Evolutionary conservation across 371 early-diverging fungal species (phyloP), one percentile per base, ranked within the genome.

Genomic region (Edhazardia aedis): DNA sequence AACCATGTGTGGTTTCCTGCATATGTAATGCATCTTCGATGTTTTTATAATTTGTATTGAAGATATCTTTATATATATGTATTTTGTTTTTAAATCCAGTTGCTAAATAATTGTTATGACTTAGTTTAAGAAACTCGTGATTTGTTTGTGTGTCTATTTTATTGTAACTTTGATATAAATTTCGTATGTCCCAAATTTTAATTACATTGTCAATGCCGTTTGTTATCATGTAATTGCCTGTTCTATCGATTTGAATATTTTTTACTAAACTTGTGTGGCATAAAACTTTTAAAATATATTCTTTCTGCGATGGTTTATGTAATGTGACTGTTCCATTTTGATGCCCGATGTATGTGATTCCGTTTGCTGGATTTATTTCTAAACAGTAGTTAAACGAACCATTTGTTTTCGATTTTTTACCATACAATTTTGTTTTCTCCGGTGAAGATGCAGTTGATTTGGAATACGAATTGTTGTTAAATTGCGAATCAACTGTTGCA

Each of bases 171-270:
- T 46, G 21, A 46, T 19, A 46, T 4, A 24, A 4, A 6, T 25
- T 85, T 51, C 94, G 78, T 7, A 92, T 74, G 76, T 96, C 98
- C 86, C 89, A 94, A 1, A 88, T 64, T 67, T 88, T 86, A 33
- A 93, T 62, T 48, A 80, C 80, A 11, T 82, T 83, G 64, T 90
- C 93, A 33, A 81, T 67, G 4, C 91, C 89, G 22, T 84, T 68
- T 19, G 90, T 88, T 11, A 86, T 85, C 85, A 95, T 82, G 62
- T 86, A 81, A 42, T 50, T 68, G 30, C 94, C 94, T 16, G 76
- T 69, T 47, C 74, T 76, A 61, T 88, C 88, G 23, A 92, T 77
- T 7, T 88, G 84, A 47, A 94, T 57, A 7, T 83, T 76, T 36
- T 78, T 76, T 4, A 91, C 79, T 1, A 85, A 82, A 4, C 83